These are phyloP conservation scores for Hypoxylon sp. DNA, from an alignment of 2,329 filamentous ascomycete species.

Conservation along the genomic window DNA sequence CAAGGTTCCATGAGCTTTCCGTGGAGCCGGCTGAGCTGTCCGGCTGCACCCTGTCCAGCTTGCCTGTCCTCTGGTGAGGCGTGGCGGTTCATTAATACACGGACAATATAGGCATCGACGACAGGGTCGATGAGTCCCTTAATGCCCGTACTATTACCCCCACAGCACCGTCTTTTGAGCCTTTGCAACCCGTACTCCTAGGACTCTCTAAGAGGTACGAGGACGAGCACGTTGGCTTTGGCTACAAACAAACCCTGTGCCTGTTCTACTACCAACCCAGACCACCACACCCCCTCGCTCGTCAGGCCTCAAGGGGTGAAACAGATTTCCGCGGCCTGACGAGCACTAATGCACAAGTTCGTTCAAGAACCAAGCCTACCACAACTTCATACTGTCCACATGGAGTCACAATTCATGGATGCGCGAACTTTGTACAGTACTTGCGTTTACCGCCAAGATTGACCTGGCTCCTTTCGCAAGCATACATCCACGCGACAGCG, in stretches of 20 bases:
- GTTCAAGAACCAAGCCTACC: constrained; percentile 12
- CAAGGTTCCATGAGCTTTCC: constrained; percentile 35
- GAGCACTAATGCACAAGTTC: constrained; percentile 25
- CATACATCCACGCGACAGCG: constrained; percentile 2
- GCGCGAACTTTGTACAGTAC: constrained; percentile 17
- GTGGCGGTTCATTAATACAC: constrained; percentile 41
- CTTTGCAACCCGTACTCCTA: neutral
- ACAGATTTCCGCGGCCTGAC: constrained; percentile 26
- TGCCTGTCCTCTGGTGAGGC: constrained; percentile 31
- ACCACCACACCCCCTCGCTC: constrained; percentile 23
- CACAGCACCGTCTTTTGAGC: constrained; percentile 21
- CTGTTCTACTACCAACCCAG: constrained; percentile 28
- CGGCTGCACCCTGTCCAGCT: constrained; percentile 31
- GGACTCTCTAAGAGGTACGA: constrained; percentile 21
- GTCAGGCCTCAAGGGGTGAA: constrained; percentile 32
- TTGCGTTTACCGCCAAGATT: constrained; percentile 1
- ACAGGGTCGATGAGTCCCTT: constrained; percentile 42
- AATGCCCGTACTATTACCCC: constrained; percentile 40
- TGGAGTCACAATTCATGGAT: constrained; percentile 11
- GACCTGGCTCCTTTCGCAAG: neutral
- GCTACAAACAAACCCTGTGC: constrained; percentile 16
- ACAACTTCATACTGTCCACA: neutral
- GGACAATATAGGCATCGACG: constrained; percentile 42
- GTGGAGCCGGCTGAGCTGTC: constrained; percentile 39
- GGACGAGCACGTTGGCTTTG: constrained; percentile 24